phyloP scores from a whole-genome alignment of 257 asterid species.

The Solanum virginianum region DNA sequence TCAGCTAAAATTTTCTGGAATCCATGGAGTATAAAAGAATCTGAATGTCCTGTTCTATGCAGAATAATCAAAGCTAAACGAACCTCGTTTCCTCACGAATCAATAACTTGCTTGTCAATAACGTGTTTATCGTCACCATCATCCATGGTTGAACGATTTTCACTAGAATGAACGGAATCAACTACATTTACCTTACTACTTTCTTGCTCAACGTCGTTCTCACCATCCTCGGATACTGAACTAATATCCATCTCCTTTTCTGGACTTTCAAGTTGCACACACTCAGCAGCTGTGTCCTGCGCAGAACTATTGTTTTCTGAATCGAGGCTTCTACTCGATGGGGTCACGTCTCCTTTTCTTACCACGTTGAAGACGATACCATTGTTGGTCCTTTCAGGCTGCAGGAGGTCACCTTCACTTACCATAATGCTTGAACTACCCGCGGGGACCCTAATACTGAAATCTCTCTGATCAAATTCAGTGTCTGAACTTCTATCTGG shows the following conservation, averaged over 20 bases:
- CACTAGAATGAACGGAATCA: neutral
- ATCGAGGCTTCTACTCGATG: slow-evolving; percentile 38
- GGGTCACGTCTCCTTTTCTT: slow-evolving; percentile 47
- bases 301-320: slow-evolving; percentile 25
- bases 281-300: slow-evolving; percentile 37
- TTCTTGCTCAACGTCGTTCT: slow-evolving; percentile 10
- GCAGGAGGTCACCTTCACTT: slow-evolving; percentile 59
- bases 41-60: neutral
- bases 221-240: slow-evolving; percentile 42
- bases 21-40: neutral
- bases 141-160: neutral
- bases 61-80: neutral
- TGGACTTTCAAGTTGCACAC: slow-evolving; percentile 45
- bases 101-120: slow-evolving; percentile 24
- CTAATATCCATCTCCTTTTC: slow-evolving; percentile 43
- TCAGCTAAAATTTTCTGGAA: neutral
- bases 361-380: slow-evolving; percentile 70
- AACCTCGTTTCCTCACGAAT: neutral
- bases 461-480: slow-evolving; percentile 30
- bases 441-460: slow-evolving; percentile 1
- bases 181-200: slow-evolving; percentile 4
- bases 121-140: slow-evolving; percentile 18
- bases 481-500: slow-evolving; percentile 32
- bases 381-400: slow-evolving; percentile 42
- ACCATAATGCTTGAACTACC: slow-evolving; percentile 43